These are phyloP conservation scores for Chaetomium strumarium DNA, from an alignment of 2,329 filamentous ascomycete genomes.

Conservation along the genomic window DNA sequence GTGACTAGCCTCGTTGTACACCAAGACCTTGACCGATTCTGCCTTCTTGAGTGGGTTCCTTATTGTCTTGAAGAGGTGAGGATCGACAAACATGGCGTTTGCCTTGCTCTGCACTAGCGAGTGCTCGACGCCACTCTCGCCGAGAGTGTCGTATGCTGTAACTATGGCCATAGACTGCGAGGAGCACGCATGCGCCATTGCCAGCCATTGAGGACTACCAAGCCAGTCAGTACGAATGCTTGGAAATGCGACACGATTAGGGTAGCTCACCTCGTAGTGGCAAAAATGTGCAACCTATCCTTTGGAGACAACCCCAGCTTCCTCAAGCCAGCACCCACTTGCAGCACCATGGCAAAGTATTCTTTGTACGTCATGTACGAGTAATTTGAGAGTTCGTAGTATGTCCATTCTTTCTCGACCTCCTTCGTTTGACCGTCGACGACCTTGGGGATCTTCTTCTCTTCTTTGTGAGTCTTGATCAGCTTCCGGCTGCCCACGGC, in stretches of 20 bases:
- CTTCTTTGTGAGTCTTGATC: constrained; percentile 72
- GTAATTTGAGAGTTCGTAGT: constrained; percentile 76
- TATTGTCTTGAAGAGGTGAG: constrained; percentile 63
- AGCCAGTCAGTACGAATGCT: constrained; percentile 9
- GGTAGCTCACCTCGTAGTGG: constrained; percentile 62
- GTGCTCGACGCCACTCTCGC: constrained; percentile 76
- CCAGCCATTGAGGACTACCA: constrained; percentile 71
- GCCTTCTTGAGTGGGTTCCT: constrained; percentile 50
- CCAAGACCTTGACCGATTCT: constrained; percentile 51
- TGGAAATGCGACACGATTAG: no score
- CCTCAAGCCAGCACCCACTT: constrained; percentile 67
- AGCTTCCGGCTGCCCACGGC: constrained; percentile 68
- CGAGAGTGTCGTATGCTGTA: constrained; percentile 90
- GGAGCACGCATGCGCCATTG: constrained; percentile 67
- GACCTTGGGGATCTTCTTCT: constrained; percentile 84
- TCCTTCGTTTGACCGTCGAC: constrained; percentile 73
- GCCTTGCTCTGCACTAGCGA: constrained; percentile 77
- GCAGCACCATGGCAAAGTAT: constrained; percentile 64
- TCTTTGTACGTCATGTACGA: constrained; percentile 72
- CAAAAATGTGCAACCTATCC: constrained; percentile 75
- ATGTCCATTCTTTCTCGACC: constrained; percentile 88
- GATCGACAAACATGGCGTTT: constrained; percentile 80
- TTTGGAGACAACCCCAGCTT: constrained; percentile 63
- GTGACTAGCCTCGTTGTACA: constrained; percentile 54
- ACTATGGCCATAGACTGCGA: constrained; percentile 90